These are phyloP conservation scores for Pythium rishiriense DNA, from an alignment of 352 stramenopile species.

Conservation along the genomic window DNA sequence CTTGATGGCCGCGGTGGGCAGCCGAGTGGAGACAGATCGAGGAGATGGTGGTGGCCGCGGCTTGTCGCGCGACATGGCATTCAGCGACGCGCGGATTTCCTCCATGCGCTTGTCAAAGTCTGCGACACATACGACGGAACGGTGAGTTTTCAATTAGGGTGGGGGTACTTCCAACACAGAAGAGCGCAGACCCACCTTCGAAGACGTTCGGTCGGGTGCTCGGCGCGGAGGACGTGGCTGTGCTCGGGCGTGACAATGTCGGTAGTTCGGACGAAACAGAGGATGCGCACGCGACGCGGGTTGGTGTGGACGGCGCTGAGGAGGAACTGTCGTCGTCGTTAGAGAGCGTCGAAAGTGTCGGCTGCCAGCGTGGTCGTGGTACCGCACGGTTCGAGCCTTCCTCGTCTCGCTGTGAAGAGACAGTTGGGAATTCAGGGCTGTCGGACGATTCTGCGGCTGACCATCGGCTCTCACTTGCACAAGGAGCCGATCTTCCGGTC, in stretches of 20 bases:
- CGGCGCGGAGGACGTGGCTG: not conserved
- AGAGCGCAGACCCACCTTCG: conserved; percentile 1
- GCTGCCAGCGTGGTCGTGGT: conserved; percentile 27
- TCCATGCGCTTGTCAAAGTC: conserved; percentile 77
- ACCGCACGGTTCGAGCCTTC: no score
- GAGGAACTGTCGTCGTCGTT: conserved; percentile 11
- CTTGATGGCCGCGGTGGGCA: not conserved
- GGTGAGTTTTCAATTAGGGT: not conserved
- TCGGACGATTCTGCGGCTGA: not conserved
- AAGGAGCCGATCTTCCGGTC: not conserved
- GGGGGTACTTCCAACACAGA: not conserved
- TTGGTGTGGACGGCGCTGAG: conserved; percentile 7
- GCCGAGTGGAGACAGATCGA: not conserved
- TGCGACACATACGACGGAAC: conserved; percentile 12
- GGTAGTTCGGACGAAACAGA: not conserved
- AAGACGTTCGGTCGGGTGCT: conserved; percentile 22
- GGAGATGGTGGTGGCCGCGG: conserved; percentile 10
- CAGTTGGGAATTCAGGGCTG: not conserved
- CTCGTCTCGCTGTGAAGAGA: not conserved
- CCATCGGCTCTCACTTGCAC: not conserved
- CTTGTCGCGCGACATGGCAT: conserved; percentile 43
- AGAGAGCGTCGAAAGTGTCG: conserved; percentile 23
- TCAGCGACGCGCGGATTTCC: conserved; percentile 65
- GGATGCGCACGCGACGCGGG: not conserved
- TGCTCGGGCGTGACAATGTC: conserved; percentile 11